Base-by-base conservation (phyloP, 208 protist species). In the Blastocrithidia nonstop region DNA sequence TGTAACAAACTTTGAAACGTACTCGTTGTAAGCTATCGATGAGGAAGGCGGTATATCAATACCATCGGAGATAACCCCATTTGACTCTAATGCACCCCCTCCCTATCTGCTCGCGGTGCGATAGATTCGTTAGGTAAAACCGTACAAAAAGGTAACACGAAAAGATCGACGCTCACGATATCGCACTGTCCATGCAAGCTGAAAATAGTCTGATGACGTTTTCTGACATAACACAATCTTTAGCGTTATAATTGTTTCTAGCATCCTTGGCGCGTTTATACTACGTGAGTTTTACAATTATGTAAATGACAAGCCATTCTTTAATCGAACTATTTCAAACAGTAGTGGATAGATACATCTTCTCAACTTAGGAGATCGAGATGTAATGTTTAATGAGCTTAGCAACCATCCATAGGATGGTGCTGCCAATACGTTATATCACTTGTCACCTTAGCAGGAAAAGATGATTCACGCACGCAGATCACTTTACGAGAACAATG, bases 251-350 rank as follows among this genome's bases (percentile, higher is more conserved):
- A 38, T 82, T 0, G 62, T 48, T 2, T 77, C 78, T 31, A 23
- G 85, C 9, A 0, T 87, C 13, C 1, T 50, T 0, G 45, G 88
- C 38, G 88, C 73, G 72, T 11, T 93, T 2, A 50, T 61, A 31
- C 61, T 89, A 33, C 72, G 79, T 15, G 66, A 66, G 21, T 93
- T 85, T 53, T 70, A 89, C 57, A 79, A 71, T 57, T 67, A 88
- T 46, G 82, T 74, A 49, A 89, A 93, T 52, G 61, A 88, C 35
- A 93, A 88, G 54, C 68, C 84, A 6, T 93, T 93, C 52, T 93
- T 66, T 65, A 77, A 93, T 39, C 36, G 72, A 17, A 72, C 85
- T 57, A 77, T 89, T 7, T 89, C 88, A 51, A 25, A 48, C 13
- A 45, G 37, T 16, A 17, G 7, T 4, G 74, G 69, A 31, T 52